Evolutionary conservation across 129 eudicot species (phyloP).

Genomic region (Sambucus nigra): DNA sequence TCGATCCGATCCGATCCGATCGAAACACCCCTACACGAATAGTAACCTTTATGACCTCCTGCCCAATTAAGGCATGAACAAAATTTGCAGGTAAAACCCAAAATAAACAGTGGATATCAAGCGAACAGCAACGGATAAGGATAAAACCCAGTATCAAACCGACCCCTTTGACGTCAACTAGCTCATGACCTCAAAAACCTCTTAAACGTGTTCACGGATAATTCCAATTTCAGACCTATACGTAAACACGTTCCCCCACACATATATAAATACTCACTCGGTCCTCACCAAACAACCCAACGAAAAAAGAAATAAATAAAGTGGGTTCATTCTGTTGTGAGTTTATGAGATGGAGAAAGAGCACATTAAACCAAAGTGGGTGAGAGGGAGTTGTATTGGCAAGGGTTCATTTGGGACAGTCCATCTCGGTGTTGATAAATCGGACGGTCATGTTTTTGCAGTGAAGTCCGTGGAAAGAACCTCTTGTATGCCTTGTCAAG

Average conservation of each 20-base stretch:
- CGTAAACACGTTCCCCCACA: background rate
- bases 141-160: conserved; percentile 37
- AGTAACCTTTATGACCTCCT: too few species aligned
- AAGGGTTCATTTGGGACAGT: conserved; percentile 62
- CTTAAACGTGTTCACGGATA: background rate
- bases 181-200: background rate
- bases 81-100: too few species aligned
- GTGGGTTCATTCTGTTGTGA: too few species aligned
- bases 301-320: too few species aligned
- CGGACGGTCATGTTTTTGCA: conserved; percentile 38
- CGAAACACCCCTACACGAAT: too few species aligned
- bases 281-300: background rate
- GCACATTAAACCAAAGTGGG: conserved; percentile 26
- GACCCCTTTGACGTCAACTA: background rate
- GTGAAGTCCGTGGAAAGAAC: conserved; percentile 45
- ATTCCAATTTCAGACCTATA: background rate
- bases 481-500: conserved; percentile 4
- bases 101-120: too few species aligned
- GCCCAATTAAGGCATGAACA: too few species aligned
- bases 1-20: too few species aligned
- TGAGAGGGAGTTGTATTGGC: conserved; percentile 47
- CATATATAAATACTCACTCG: conserved; percentile 17
- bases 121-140: conserved; percentile 22
- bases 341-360: conserved; percentile 23
- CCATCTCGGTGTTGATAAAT: conserved; percentile 31